phyloP scores from a whole-genome alignment of 2,329 filamentous ascomycete genomes.

The Camptophora hylomeconis region DNA sequence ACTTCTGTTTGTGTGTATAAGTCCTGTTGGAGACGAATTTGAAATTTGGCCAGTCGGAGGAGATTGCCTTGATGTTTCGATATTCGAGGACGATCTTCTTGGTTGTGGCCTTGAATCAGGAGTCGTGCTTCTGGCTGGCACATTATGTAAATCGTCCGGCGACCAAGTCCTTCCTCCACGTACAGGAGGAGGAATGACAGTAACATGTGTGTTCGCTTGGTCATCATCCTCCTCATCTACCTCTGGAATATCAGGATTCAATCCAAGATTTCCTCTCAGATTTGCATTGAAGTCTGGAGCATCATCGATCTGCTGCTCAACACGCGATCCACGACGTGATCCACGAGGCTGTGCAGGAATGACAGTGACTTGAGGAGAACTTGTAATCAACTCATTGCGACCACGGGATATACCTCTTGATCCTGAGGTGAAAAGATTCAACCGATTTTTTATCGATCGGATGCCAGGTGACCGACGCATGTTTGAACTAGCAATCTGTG shows the following conservation, averaged over 20 bases:
- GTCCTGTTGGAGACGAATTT: no score
- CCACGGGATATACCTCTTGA: conserved; percentile 30
- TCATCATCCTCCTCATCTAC: no score
- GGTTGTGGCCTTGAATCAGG: no score
- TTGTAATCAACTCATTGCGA: conserved; percentile 22
- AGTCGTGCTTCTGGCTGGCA: no score
- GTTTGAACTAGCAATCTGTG: conserved; percentile 38
- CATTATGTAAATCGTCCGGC: conserved; percentile 30
- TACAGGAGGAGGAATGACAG: conserved; percentile 47
- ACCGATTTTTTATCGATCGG: conserved; percentile 28
- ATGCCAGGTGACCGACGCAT: conserved; percentile 12
- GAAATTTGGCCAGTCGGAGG: no score
- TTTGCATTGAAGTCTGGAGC: no score
- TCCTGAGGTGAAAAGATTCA: conserved; percentile 37
- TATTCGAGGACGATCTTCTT: no score
- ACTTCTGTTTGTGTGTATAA: no score
- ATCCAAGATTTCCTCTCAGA: no score
- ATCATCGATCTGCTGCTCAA: conserved; percentile 13
- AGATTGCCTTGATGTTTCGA: no score
- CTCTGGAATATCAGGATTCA: neutral
- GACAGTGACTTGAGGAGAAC: conserved; percentile 41
- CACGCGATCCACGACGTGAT: conserved; percentile 42
- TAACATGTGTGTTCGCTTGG: no score
- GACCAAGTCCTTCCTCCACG: conserved; percentile 42
- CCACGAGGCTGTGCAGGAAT: conserved; percentile 45